Base-by-base conservation (phyloP, 1,139 yeast species). In the Debaryomyces fabryi region DNA sequence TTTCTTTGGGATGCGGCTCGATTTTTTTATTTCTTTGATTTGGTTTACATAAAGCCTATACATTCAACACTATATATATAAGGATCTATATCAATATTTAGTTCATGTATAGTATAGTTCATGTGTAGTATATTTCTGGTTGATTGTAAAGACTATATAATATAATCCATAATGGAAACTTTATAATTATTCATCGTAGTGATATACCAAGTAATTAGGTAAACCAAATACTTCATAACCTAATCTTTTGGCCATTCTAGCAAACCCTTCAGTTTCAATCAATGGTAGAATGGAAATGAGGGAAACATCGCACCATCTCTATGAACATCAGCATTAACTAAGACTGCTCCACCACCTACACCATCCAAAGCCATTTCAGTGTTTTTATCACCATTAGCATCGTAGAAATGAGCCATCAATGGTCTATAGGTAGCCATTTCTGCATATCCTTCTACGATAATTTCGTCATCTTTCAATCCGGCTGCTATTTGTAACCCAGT, bases 241-340 rank as follows among this genome's bases (percentile, higher is more conserved):
- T 53, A 93, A 77, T 58, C 99, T 78, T 68, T 89, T 89, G 39
- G 97, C 97, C 99, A 93, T 93, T 68, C 89, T 90, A 24, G 99
- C 98, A 70, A 93, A 93, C 20, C 99, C 99, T 71, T 93, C 99
- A 6, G 98, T 91, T 72, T 93, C 99, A 57, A 93, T 91, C 69
- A 93, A 78, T 93, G 96, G 68, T 93, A 92, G 75, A 93, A 93
- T 52, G 99, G 95, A 82, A 93, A 93, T 36, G 96, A 88, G 16
- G 99, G 99, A 81, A 93, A 93, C 97, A 92, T 92, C 49, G 98
- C 98, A 46, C 99, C 99, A 66, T 93, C 99, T 65, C 99, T 81
- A 70, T 93, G 99, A 49, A 93, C 99, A 58, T 91, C 97, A 8
- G 98, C 96, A 66, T 92, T 90, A 32, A 93, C 99, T 69, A 93